Percentiles rank a stretch among this genome's conserved stretches.
These are phyloP conservation scores for Rhododendron ovatum DNA, from an alignment of 148 eudicot species.

Conservation along the genomic window DNA sequence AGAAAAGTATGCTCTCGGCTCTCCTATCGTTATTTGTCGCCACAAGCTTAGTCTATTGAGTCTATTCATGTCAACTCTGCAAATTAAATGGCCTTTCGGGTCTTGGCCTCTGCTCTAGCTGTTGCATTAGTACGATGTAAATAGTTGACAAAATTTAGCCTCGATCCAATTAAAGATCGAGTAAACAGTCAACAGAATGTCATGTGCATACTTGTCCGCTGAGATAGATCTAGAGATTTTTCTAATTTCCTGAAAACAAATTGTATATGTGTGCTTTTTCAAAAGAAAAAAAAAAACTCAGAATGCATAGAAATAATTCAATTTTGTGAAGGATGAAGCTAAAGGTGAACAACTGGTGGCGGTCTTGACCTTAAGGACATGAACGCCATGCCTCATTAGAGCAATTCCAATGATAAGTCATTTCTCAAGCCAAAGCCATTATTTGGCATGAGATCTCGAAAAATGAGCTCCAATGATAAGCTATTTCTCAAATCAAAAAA, in stretches of 20 bases:
- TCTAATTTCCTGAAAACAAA: too few relatives aligned
- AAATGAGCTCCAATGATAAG: too few relatives aligned
- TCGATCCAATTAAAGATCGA: not conserved
- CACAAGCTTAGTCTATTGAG: not conserved
- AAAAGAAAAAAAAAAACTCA: not conserved
- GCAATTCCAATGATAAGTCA: too few relatives aligned
- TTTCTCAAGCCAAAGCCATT: too few relatives aligned
- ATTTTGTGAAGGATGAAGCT: too few relatives aligned
- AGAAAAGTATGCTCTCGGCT: not conserved
- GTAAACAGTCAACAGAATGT: not conserved
- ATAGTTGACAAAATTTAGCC: not conserved
- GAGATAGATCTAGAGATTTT: not conserved
- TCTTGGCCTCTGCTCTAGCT: not conserved
- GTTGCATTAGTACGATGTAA: not conserved
- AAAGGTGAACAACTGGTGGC: too few relatives aligned
- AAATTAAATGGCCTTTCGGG: not conserved
- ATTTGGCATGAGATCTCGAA: too few relatives aligned
- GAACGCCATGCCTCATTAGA: too few relatives aligned
- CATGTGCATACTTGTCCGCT: not conserved
- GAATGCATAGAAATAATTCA: not conserved
- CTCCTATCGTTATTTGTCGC: not conserved
- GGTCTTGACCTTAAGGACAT: too few relatives aligned
- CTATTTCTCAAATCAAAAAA: too few relatives aligned
- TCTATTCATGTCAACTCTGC: not conserved
- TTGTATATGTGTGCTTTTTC: not conserved